Percentiles rank a stretch among this genome's conserved stretches.
These are phyloP conservation scores for Theileria sp. DNA, from an alignment of 169 alveolate genomes.

Conservation along the genomic window DNA sequence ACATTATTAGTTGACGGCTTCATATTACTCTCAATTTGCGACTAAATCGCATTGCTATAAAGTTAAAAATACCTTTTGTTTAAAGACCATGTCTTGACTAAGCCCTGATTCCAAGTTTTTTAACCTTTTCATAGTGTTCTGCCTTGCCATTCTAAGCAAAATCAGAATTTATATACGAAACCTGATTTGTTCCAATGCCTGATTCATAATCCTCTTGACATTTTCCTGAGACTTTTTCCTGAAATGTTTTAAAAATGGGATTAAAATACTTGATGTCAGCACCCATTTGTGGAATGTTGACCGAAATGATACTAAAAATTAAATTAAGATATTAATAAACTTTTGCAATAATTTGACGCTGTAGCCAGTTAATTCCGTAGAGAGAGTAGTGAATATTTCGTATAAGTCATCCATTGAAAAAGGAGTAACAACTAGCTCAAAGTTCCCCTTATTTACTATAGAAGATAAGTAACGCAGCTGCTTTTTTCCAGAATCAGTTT, in stretches of 20 bases:
- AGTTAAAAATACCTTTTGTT: conserved; percentile 31
- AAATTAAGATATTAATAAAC: conserved; percentile 27
- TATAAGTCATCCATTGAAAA: conserved; percentile 23
- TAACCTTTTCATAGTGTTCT: conserved; percentile 37
- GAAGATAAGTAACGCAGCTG: conserved; percentile 45
- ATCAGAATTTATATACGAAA: conserved; percentile 16
- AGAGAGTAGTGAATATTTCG: conserved; percentile 34
- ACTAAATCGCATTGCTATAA: not conserved
- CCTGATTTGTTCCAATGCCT: conserved; percentile 4
- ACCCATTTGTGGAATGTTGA: conserved; percentile 10
- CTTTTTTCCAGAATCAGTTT: conserved; percentile 31
- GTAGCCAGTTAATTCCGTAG: conserved; percentile 42
- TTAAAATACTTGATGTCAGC: conserved; percentile 14
- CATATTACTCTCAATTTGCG: not conserved
- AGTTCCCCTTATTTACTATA: conserved; percentile 46
- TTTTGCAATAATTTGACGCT: conserved; percentile 36
- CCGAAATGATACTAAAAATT: conserved; percentile 21
- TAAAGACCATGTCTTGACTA: conserved; percentile 62
- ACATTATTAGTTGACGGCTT: conserved; percentile 12
- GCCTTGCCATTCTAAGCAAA: conserved; percentile 35
- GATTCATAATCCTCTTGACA: conserved; percentile 3
- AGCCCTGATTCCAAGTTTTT: conserved; percentile 45
- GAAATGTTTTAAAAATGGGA: not conserved
- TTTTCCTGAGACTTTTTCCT: conserved; percentile 20
- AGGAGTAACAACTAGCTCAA: conserved; percentile 57